Base-by-base conservation (phyloP, 1,139 yeast genomes). In the Zhuliangozyma parablackwelliae region DNA sequence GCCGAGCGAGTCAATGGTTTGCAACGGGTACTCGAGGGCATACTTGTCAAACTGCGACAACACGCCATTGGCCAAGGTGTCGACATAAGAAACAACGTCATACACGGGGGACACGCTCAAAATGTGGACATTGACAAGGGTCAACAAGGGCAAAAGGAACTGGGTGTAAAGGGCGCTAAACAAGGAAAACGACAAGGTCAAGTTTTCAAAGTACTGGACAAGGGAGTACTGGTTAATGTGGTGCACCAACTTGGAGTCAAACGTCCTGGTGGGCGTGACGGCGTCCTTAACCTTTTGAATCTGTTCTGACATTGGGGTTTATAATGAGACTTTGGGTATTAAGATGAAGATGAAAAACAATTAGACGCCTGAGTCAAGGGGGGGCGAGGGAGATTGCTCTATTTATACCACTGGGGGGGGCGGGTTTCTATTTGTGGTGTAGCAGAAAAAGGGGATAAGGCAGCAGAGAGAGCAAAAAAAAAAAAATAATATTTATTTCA, bases 141-240 rank as follows among this genome's bases (percentile, higher is more conserved):
- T 21, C 21, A 32, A 48, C 35, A 28, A 46, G 39, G 34, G 59
- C 43, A 45, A 43, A 21, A 31, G 46, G 35, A 40, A 45, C 34
- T 54, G 56, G 20, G 50, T 46, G 43, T 59, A 58, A 11, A 59
- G 23, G 31, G 49, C 45, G 24, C 50, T 51, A 21, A 65, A 28
- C 21, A 65, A 32, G 28, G 49, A 45, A 48, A 55, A 60, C 21
- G 66, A 53, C 31, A 63, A 56, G 35, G 59, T 43, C 43, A 45
- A 61, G 25, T 51, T 45, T 32, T 47, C 46, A 16, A 54, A 34
- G 21, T 51, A 41, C 34, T 57, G 45, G 29, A 69, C 59, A 16
- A 55, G 42, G 8, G 63, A 47, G 52, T 69, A 69, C 2, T 64
- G 54, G 36, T 50, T 47, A 37, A 69, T 39, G 48, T 69, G 75